phyloP scores from a whole-genome alignment of 768 basidiomycete species.

The Trametes villosa region DNA sequence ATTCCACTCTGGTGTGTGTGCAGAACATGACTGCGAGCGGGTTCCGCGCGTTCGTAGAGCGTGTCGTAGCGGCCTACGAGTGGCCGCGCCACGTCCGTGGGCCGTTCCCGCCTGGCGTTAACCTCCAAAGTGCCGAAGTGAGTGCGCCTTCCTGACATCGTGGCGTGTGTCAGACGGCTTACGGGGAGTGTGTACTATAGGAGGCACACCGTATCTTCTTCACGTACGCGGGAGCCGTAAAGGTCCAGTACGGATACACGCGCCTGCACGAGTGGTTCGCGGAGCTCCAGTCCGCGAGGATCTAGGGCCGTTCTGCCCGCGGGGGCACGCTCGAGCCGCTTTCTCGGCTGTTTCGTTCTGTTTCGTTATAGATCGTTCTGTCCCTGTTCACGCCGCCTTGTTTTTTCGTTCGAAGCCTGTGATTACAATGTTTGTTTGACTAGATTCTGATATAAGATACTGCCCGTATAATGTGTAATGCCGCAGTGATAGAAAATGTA shows the following conservation, averaged over 20 bases:
- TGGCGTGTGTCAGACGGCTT: neutral
- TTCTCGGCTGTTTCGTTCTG: too few species aligned
- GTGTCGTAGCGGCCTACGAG: neutral
- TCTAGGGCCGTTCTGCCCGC: too few species aligned
- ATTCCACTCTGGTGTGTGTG: neutral
- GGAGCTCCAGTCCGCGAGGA: neutral
- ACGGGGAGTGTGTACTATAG: neutral
- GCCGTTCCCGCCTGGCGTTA: neutral
- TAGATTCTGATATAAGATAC: too few species aligned
- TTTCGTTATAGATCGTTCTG: too few species aligned
- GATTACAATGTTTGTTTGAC: too few species aligned
- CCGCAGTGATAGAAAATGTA: too few species aligned
- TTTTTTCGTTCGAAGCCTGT: too few species aligned
- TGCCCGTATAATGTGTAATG: too few species aligned
- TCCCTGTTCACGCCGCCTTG: too few species aligned
- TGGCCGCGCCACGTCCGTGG: neutral
- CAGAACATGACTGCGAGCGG: neutral
- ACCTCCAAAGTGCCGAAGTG: neutral
- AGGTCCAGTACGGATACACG: neutral
- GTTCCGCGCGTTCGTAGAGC: neutral
- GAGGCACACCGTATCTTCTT: neutral
- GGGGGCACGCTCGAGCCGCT: too few species aligned
- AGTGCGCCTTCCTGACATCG: neutral
- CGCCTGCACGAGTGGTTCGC: neutral
- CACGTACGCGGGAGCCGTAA: conserved; percentile 1